Evolutionary conservation across 371 early-diverging fungal genomes (phyloP), one percentile per base, ranked within the genome.

Genomic region (Dichotomocladium elegans): DNA sequence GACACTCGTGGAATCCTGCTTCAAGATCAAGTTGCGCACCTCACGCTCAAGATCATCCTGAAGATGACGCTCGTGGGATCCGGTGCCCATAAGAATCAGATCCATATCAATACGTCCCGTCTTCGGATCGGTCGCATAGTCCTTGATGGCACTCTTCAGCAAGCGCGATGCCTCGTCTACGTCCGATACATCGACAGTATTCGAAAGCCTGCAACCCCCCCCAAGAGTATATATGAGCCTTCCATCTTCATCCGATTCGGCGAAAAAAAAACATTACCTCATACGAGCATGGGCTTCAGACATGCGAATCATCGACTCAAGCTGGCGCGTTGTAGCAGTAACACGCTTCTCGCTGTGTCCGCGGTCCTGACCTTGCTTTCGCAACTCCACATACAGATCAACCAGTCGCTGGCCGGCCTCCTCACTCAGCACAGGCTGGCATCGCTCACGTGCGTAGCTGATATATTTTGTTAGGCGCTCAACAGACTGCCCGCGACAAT

Each of bases 101-200:
- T 99, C 99, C 80, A 99, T 85, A 63, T 99, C 99, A 33, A 99
- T 89, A 52, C 91, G 81, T 24, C 99, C 99, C 5, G 99, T 99
- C 35, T 83, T 82, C 3, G 99, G 99, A 70, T 99, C 99, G 25
- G 96, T 92, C 4, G 99, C 99, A 30, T 93, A 88, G 25, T 92
- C 90, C 55, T 96, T 91, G 64, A 99, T 82, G 15, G 96, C 98
- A 50, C 89, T 92, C 55, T 89, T 86, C 47, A 99, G 87, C 51
- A 99, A 66, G 24, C 88, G 75, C 26, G 85, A 78, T 0, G 97
- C 96, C 70, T 94, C 95, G 12, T 72, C 60, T 0, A 96, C 97
- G 70, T 98, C 98, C 17, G 51, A 46, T 8, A 72, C 65, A 19
- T 91, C 90, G 1, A 98, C 96, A 0, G 64, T 60, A 3, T 58